Conservation (phyloP, 2,329 filamentous ascomycete species). For the Tolypocladium cylindrosporum region DNA sequence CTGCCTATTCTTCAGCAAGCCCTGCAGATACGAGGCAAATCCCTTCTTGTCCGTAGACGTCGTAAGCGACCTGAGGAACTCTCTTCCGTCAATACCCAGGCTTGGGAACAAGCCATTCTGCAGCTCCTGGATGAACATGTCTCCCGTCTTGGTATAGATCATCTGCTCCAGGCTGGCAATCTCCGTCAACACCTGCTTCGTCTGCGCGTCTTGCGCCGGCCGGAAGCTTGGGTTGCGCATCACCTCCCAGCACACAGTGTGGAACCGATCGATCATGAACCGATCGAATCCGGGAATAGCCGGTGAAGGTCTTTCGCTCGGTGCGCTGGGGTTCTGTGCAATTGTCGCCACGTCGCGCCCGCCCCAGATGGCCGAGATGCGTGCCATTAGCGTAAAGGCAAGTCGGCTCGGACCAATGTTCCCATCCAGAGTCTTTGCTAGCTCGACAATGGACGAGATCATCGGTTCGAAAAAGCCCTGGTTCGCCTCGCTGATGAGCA, state of each 20-base stretch:
- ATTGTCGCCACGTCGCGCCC: slow-evolving; percentile 65
- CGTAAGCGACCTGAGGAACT: slow-evolving; percentile 49
- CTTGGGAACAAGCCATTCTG: slow-evolving; percentile 53
- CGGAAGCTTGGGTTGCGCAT: slow-evolving; percentile 71
- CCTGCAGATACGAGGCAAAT: slow-evolving; percentile 55
- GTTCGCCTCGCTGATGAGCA: slow-evolving; percentile 83
- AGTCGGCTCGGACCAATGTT: slow-evolving; percentile 54
- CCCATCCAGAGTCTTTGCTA: slow-evolving; percentile 66
- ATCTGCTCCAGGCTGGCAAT: slow-evolving; percentile 79
- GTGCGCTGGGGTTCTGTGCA: slow-evolving; percentile 37
- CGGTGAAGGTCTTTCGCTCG: slow-evolving; percentile 41
- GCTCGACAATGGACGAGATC: slow-evolving; percentile 73
- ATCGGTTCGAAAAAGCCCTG: slow-evolving; percentile 84
- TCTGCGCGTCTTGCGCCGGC: slow-evolving; percentile 72
- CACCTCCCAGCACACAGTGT: slow-evolving; percentile 82
- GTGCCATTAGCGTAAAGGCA: slow-evolving; percentile 71
- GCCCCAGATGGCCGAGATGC: slow-evolving; percentile 84
- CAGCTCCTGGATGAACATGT: slow-evolving; percentile 64
- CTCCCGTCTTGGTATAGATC: slow-evolving; percentile 84
- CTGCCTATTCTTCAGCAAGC: slow-evolving; percentile 39
- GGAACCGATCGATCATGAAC: slow-evolving; percentile 85
- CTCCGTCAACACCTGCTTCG: slow-evolving; percentile 78
- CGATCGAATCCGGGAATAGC: slow-evolving; percentile 79
- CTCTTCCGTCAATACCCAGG: slow-evolving; percentile 52
- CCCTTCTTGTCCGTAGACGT: slow-evolving; percentile 49